Percentiles rank a stretch among this genome's conserved stretches.
phyloP scores from a whole-genome alignment of 495 filamentous ascomycete genomes.

The Penicillium bovifimosum region DNA sequence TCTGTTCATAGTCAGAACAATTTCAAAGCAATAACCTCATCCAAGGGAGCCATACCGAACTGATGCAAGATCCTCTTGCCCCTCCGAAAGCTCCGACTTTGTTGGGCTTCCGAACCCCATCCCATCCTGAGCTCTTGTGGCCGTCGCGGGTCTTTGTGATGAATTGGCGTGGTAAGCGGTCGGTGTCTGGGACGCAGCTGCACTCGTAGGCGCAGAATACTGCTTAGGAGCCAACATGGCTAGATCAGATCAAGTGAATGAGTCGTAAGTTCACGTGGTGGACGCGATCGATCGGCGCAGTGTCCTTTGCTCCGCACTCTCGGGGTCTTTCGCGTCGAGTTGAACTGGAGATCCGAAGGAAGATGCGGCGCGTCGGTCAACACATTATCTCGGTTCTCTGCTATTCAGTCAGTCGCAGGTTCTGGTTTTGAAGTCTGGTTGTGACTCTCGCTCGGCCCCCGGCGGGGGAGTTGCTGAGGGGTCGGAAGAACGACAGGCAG shows the following conservation, averaged over 20 bases:
- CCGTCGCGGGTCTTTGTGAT: conserved; percentile 46
- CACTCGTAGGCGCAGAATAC: conserved; percentile 60
- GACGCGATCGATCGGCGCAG: conserved; percentile 1
- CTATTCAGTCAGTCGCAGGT: conserved; percentile 9
- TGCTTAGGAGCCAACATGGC: conserved; percentile 85
- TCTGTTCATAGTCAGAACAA: conserved; percentile 36
- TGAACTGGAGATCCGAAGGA: conserved; percentile 6
- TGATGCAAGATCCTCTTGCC: conserved; percentile 51
- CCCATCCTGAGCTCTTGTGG: conserved; percentile 55
- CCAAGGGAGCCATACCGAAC: conserved; percentile 46
- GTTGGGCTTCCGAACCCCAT: conserved; percentile 74
- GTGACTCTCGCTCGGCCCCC: conserved; percentile 1
- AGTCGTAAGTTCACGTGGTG: not conserved
- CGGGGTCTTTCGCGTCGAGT: conserved; percentile 7
- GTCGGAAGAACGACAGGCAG: not conserved
- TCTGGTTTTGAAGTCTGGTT: not conserved
- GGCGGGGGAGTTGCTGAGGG: not conserved
- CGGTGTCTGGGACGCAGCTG: conserved; percentile 49
- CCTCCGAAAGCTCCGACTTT: conserved; percentile 91
- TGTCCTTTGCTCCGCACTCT: conserved; percentile 10
- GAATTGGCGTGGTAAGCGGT: conserved; percentile 47
- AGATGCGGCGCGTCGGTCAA: conserved; percentile 10
- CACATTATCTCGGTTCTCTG: conserved; percentile 16
- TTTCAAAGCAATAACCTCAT: not conserved
- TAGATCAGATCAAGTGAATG: conserved; percentile 17